Base-by-base conservation (phyloP, 164 flowering plant genomes). In the Umbilicus rupestris region DNA sequence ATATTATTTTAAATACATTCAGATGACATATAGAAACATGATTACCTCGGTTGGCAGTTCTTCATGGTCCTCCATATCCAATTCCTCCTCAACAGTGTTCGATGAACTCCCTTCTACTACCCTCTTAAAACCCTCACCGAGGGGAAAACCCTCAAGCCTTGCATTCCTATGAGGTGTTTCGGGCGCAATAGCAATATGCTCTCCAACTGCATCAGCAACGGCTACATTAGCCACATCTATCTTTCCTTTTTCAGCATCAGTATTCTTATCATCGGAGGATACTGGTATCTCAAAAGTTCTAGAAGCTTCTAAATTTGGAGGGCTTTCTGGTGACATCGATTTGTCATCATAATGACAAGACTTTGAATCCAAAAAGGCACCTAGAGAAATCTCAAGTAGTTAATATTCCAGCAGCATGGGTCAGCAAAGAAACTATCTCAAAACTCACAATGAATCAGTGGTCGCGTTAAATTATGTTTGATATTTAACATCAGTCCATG, bases 371-470 rank as follows among this genome's bases (percentile, higher is more conserved):
- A 52, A 24, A 52, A 52, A 52, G 1, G 59, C 30, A 52, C 59
- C 59, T 52, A 11, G 9, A 52, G 31, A 2, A 52, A 52, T 9
- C 59, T 26, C 9, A 50, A 22, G 31, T 2, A 50, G 31, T 52
- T 52, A 26, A 11, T 26, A 26, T 26, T 2, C 4, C 16, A 52
- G 28, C 17, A 24, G 26, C 3, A 52, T 2, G 15, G 59, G 10
- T 24, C 30, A 24, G 14, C 59, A 52, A 26, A 52, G 31, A 52
- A 26, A 24, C 31, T 9, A 20, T 52, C 59, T 52, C 55, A 52
- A 24, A 24, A 52, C 59, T 52, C 59, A 52, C 59, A 52, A 24
- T 26, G 59, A 52, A 52, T 52, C 31, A 52, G 17, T 24, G 59
- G 59, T 5, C 31, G 31, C 31, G 31, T 52, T 31, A 10, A 52